Base-by-base conservation (phyloP, 805 yeast genomes). In the Debaryomyces castellii region DNA sequence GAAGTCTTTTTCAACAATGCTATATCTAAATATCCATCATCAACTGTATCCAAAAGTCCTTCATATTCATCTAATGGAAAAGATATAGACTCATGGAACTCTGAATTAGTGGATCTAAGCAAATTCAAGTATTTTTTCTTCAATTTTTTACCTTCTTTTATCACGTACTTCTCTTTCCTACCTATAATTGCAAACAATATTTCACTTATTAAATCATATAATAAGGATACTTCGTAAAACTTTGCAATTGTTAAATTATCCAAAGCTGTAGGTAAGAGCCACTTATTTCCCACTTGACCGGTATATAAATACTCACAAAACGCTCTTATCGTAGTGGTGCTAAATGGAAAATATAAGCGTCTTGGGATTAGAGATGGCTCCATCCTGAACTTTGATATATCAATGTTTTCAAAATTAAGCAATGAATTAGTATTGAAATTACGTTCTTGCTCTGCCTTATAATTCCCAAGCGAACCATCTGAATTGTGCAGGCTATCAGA, bases 211-310 rank as follows among this genome's bases (percentile, higher is more conserved):
- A 86, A 69, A 54, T 85, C 89, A 59, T 83, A 84, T 22, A 87
- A 66, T 41, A 87, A 64, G 2, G 92, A 91, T 20, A 87, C 73
- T 49, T 83, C 84, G 57, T 82, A 85, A 48, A 80, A 73, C 53
- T 83, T 83, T 2, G 91, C 75, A 55, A 83, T 72, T 27, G 82
- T 60, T 51, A 86, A 67, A 39, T 82, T 73, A 51, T 85, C 89
- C 33, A 85, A 69, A 0, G 86, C 78, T 0, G 87, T 82, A 1
- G 78, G 70, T 33, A 87, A 63, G n/a, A 74, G 64, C 92, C 92
- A 86, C 53, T 78, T 83, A 43, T 83, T 80, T 21, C 89, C 89
- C 18, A 87, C 79, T 61, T 86, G 90, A 1, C 94, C 95, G 4
- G 91, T 87, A 55, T 83, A 85, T 45, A 87, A 69, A 59, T 81